Evolutionary conservation across 164 flowering plant species (phyloP).

Genomic region (Dillenia suffruticosa): DNA sequence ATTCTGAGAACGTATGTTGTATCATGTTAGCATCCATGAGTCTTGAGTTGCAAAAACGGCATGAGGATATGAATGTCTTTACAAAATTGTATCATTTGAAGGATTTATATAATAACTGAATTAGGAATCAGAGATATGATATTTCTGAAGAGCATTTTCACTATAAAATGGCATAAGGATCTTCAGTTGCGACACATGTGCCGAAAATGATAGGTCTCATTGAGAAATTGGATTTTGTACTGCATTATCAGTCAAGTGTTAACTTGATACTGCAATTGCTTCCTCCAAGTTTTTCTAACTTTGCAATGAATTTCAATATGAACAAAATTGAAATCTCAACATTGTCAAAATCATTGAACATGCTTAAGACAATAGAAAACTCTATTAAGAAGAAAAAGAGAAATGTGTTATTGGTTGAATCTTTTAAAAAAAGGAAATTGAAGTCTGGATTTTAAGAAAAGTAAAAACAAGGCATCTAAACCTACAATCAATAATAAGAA

Average conservation of each 20-base stretch:
- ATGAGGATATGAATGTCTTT: constrained; percentile 6
- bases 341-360: not conserved
- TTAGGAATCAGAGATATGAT: not conserved
- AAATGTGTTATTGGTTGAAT: no score
- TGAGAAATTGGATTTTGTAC: not conserved
- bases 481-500: no score
- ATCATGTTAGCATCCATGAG: no score
- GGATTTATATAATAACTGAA: no score
- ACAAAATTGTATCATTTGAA: not conserved
- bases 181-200: not conserved
- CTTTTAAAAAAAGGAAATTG: no score
- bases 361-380: not conserved
- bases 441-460: not conserved
- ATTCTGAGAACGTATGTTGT: no score
- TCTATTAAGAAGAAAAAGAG: not conserved
- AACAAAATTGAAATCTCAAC: not conserved
- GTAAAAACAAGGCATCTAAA: not conserved
- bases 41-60: constrained; percentile 1
- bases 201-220: no score
- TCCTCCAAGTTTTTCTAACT: not conserved
- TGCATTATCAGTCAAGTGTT: not conserved
- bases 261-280: not conserved
- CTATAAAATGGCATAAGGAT: not conserved
- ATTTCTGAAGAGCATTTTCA: not conserved
- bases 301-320: not conserved